Percentiles rank a stretch among this genome's conserved stretches.
These are phyloP conservation scores for Microcos paniculata DNA, from an alignment of 345 rosid species.

Conservation along the genomic window DNA sequence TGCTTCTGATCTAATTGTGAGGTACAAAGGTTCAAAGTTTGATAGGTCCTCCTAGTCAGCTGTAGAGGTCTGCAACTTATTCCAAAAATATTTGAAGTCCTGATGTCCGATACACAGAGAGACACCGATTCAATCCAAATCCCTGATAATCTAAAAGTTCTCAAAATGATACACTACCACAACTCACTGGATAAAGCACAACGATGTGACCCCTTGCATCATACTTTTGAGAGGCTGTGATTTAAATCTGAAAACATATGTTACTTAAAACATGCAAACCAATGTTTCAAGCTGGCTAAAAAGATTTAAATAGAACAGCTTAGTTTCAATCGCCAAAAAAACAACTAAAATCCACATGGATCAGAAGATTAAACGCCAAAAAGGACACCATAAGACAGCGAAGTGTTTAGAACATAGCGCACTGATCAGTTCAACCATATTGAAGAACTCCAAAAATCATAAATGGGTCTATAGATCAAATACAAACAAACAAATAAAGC, in stretches of 20 bases:
- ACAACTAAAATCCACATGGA: neutral
- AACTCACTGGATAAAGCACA: neutral
- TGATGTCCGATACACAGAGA: neutral
- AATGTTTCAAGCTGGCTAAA: neutral
- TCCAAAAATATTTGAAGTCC: neutral
- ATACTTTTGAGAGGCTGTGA: neutral
- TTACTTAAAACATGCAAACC: neutral
- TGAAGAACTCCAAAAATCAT: neutral
- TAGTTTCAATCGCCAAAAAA: neutral
- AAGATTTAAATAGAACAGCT: neutral
- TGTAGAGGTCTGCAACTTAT: neutral
- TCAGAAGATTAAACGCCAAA: neutral
- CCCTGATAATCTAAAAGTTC: neutral
- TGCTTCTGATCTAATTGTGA: neutral
- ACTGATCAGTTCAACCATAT: neutral
- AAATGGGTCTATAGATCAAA: neutral
- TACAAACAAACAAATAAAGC: slow-evolving; percentile 5
- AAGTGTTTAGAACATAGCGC: neutral
- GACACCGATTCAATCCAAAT: neutral
- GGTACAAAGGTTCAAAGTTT: neutral
- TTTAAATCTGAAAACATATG: neutral
- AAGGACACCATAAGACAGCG: neutral
- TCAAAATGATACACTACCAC: neutral
- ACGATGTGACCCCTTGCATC: neutral
- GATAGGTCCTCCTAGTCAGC: neutral